Evolutionary conservation across 805 yeast genomes (phyloP).

Genomic region (Candida krabiensis): DNA sequence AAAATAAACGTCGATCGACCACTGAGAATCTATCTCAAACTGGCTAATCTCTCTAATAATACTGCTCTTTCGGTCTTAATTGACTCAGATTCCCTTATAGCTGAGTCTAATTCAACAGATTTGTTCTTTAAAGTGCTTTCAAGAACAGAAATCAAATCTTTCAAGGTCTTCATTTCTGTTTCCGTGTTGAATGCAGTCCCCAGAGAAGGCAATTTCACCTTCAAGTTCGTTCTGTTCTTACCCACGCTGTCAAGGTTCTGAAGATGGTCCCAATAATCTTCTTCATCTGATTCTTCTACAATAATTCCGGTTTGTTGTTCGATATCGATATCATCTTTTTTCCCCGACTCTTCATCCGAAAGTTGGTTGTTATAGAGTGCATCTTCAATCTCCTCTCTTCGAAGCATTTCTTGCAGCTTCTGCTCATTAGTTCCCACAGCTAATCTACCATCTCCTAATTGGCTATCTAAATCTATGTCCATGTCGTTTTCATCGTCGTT

Average conservation of each 20-base stretch:
- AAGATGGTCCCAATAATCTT: too few relatives aligned
- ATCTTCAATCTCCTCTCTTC: constrained; percentile 34
- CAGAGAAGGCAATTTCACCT: not conserved
- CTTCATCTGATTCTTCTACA: not conserved
- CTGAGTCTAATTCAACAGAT: too few relatives aligned
- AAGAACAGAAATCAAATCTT: not conserved
- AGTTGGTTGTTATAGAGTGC: constrained; percentile 32
- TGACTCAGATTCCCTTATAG: not conserved
- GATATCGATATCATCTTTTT: too few relatives aligned
- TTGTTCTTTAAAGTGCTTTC: too few relatives aligned
- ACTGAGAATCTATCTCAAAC: too few relatives aligned
- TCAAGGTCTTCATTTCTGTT: constrained; percentile 1
- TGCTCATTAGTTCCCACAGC: constrained; percentile 31
- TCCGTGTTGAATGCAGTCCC: constrained; percentile 3
- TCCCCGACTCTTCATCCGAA: constrained; percentile 17
- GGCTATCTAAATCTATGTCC: constrained; percentile 23
- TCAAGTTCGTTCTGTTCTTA: not conserved
- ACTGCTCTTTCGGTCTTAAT: constrained; percentile 2
- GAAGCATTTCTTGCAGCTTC: constrained; percentile 24
- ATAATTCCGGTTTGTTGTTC: too few relatives aligned
- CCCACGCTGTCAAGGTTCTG: constrained; percentile 9
- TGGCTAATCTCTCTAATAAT: too few relatives aligned
- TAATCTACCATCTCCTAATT: constrained; percentile 28
- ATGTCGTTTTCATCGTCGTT: constrained; percentile 14
- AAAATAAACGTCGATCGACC: constrained; percentile 9